These are phyloP conservation scores for Corniculantispora saksenae DNA, from an alignment of 2,329 filamentous ascomycete genomes.

Conservation along the genomic window DNA sequence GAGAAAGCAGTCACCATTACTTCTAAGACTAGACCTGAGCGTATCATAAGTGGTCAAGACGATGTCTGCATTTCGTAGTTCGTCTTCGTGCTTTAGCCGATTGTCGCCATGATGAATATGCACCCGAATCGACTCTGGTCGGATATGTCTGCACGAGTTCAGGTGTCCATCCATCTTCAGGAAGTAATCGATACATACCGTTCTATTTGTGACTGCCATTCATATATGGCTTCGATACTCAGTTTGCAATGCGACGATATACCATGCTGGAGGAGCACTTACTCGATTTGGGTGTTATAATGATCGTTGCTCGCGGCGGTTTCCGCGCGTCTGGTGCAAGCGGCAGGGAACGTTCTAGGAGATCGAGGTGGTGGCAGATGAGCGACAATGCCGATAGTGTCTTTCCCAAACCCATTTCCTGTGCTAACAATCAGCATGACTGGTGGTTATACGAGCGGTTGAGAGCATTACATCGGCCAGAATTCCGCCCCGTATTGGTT, in stretches of 20 bases:
- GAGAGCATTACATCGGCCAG: conserved; percentile 88
- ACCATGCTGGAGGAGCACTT: conserved; percentile 83
- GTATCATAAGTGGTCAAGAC: conserved; percentile 94
- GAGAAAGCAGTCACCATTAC: conserved; percentile 63
- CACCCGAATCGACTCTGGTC: conserved; percentile 63
- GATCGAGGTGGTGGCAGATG: no score
- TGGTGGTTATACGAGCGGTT: no score
- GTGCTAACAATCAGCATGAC: no score
- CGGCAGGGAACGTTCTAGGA: no score
- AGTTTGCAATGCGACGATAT: conserved; percentile 90
- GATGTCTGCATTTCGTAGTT: conserved; percentile 74
- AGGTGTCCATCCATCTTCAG: no score
- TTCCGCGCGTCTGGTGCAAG: no score
- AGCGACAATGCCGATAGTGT: conserved; percentile 84
- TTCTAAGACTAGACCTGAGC: conserved; percentile 74
- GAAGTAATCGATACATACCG: no score
- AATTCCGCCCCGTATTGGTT: no score
- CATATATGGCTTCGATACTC: no score
- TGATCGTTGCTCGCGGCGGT: conserved; percentile 57
- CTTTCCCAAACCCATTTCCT: conserved; percentile 84
- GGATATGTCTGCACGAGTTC: conserved; percentile 88
- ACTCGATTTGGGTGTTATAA: conserved; percentile 66
- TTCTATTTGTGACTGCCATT: no score
- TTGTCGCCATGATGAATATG: conserved; percentile 86
- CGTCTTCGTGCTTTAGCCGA: conserved; percentile 67